Evolutionary conservation across 805 yeast genomes (phyloP), one percentile per base, ranked within the genome.

Genomic region (Metschnikowia matae): DNA sequence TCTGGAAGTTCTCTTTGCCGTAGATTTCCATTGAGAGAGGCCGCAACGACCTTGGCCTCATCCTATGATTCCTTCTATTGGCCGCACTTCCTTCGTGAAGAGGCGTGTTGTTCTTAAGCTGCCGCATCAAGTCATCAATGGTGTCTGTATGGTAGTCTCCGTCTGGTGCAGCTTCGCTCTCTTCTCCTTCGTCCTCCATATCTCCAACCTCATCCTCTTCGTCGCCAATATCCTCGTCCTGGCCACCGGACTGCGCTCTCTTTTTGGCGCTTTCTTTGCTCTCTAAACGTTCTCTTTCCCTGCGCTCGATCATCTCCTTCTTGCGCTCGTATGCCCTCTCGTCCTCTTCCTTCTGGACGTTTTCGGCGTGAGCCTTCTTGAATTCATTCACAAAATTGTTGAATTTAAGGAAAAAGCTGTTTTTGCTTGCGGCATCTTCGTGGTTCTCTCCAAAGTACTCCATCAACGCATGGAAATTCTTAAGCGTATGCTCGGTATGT

Each of bases 401-500:
- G 67, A 94, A 87, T 64, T 89, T 88, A 53, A 73, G 76, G 63
- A 92, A 89, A 60, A 94, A 92, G 0, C 83, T 70, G 52, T 81
- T 79, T 48, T 85, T 79, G 15, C 91, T 80, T 56, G 75, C 73
- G 36, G 79, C 71, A 65, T 92, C 97, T 7, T 65, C 68, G 1
- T 87, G 77, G 64, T 89, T 95, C 67, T 94, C 99, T n/a, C 97
- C 98, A 63, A 88, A 94, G 58, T 80, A 83, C 54, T 77, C 77
- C 95, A 94, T 85, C 54, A 90, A 72, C 33, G 78, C 74, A 48
- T 81, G 81, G 62, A 87, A 87, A 15, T 44, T 35, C 18, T 44
- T 44, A 11, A 44, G 40, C 3, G 46, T 44, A 33, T 44, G 46
- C 15, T 44, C 40, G 4, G 40, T 35, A 35, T 44, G 46, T 23